Conservation (phyloP, 2,329 filamentous ascomycete genomes). For the Exophiala alcalophila region DNA sequence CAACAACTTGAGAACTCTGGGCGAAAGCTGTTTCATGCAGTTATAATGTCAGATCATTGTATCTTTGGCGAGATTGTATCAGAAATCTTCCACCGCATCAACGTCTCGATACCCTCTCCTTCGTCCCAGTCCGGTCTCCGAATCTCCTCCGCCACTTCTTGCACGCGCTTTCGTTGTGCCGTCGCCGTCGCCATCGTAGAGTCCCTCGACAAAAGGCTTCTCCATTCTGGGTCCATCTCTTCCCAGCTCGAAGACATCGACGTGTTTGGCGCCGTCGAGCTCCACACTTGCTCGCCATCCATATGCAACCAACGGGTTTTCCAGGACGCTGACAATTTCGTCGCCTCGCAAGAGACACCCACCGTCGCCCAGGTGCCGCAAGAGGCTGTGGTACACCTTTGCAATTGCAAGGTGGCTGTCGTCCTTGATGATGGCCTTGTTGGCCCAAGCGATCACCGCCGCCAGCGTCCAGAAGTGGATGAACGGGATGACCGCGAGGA, state of each 20-base stretch:
- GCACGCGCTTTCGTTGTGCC: not conserved
- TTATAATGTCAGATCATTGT: too few relatives aligned
- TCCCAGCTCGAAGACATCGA: constrained; percentile 21
- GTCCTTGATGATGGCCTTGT: constrained; percentile 30
- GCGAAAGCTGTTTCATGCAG: too few relatives aligned
- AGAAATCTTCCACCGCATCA: constrained; percentile 20
- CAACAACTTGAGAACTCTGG: too few relatives aligned
- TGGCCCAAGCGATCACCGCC: constrained; percentile 26
- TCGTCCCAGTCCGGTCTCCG: not conserved
- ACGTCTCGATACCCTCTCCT: constrained; percentile 21
- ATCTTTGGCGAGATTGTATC: not conserved
- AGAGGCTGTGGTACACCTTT: constrained; percentile 22
- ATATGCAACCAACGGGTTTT: constrained; percentile 24
- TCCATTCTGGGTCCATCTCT: constrained; percentile 1
- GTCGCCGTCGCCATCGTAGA: constrained; percentile 18
- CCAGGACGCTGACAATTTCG: constrained; percentile 20
- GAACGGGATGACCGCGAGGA: constrained; percentile 24
- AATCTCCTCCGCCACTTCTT: not conserved
- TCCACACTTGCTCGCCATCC: constrained; percentile 17
- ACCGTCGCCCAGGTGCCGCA: constrained; percentile 18
- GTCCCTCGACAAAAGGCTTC: constrained; percentile 17
- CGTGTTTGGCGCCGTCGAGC: constrained; percentile 16
- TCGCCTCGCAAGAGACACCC: constrained; percentile 28
- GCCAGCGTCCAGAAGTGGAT: constrained; percentile 25
- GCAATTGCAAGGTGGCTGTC: constrained; percentile 27